Evolutionary conservation across 148 eudicot genomes (phyloP).

Genomic region (Salicornia ramosissima): DNA sequence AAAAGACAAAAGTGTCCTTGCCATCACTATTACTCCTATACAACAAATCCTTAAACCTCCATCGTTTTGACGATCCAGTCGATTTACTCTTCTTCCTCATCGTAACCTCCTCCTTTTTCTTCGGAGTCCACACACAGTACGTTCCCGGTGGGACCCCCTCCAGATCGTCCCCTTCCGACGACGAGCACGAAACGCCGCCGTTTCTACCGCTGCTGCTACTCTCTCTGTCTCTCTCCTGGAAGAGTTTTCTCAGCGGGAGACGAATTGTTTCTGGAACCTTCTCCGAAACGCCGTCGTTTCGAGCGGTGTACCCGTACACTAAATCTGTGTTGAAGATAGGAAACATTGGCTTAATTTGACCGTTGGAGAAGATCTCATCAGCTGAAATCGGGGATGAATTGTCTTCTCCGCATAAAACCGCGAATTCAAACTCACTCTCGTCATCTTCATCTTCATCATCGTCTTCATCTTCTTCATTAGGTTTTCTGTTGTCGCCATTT

Average conservation of each 20-base stretch:
- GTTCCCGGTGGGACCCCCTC: conserved; percentile 57
- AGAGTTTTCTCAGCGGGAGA: conserved; percentile 46
- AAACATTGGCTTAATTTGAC: conserved; percentile 46
- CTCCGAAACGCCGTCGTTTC: not conserved
- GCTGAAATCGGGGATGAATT: conserved; percentile 40
- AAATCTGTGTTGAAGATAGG: conserved; percentile 54
- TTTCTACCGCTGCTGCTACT: not conserved
- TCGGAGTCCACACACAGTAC: conserved; percentile 81
- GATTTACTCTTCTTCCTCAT: conserved; percentile 54
- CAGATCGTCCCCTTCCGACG: conserved; percentile 65
- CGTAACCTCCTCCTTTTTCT: conserved; percentile 20
- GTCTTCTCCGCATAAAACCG: conserved; percentile 25
- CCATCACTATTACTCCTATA: conserved; percentile 76
- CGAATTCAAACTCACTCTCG: conserved; percentile 43
- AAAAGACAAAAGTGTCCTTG: conserved; percentile 38
- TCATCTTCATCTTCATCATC: conserved; percentile 14
- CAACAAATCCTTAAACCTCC: conserved; percentile 59
- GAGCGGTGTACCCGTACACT: conserved; percentile 5
- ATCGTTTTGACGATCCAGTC: conserved; percentile 59
- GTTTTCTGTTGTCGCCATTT: not conserved
- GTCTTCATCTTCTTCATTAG: not conserved
- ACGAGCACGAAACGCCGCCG: conserved; percentile 41
- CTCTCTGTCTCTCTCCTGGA: conserved; percentile 42
- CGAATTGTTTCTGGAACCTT: conserved; percentile 17
- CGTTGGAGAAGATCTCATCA: conserved; percentile 43